A percentile compares a stretch with the other conserved stretches of the same genome.
Evolutionary conservation across 805 yeast species (phyloP).

Genomic region (Candida loeiensis): DNA sequence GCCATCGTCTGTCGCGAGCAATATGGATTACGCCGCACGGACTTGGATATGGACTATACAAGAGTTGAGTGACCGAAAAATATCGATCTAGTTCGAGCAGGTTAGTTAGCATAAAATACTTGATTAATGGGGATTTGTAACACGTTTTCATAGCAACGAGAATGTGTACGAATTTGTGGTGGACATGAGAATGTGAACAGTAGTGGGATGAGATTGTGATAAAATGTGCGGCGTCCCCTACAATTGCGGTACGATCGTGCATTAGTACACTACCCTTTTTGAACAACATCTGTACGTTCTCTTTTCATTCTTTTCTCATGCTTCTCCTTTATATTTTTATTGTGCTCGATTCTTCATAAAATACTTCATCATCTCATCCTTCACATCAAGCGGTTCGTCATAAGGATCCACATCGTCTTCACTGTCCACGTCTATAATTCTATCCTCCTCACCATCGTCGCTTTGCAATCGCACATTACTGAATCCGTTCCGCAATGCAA

Average conservation of each 20-base stretch:
- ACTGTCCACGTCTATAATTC: conserved; percentile 13
- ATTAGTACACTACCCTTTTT: too few relatives aligned
- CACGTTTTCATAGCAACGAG: neutral
- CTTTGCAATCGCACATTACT: neutral
- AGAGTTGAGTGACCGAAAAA: conserved; percentile 49
- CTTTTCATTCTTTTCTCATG: conserved; percentile 5
- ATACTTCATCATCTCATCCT: conserved; percentile 7
- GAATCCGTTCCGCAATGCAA: neutral
- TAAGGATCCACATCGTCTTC: conserved; percentile 12
- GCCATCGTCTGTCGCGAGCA: conserved; percentile 56
- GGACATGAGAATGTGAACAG: too few relatives aligned
- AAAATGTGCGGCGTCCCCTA: too few relatives aligned
- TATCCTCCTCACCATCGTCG: conserved; percentile 5
- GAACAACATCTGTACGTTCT: neutral
- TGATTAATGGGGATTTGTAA: too few relatives aligned
- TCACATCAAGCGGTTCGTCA: conserved; percentile 6
- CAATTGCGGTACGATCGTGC: too few relatives aligned
- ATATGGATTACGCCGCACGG: conserved; percentile 57
- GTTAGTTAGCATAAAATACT: too few relatives aligned
- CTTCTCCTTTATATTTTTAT: too few relatives aligned
- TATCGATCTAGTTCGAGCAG: too few relatives aligned
- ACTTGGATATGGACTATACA: conserved; percentile 80
- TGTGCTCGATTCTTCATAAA: conserved; percentile 5
- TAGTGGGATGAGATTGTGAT: too few relatives aligned
- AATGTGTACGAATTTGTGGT: too few relatives aligned